Evolutionary conservation across 352 stramenopile species (phyloP).

Genomic region (Globisporangium cylindrosporum): DNA sequence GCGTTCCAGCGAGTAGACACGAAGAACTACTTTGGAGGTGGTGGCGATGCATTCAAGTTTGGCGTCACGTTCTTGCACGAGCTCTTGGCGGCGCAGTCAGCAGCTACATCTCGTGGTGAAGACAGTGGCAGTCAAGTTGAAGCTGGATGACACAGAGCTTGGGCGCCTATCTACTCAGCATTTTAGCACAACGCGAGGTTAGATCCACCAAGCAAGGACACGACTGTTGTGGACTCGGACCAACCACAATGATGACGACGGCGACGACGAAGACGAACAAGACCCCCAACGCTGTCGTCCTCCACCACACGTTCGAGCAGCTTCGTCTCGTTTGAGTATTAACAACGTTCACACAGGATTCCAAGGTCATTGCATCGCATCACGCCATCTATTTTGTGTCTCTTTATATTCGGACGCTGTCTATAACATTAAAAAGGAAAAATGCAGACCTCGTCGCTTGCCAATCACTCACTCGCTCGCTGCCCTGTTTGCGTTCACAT

Average conservation of each 20-base stretch:
- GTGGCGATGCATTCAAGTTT: background rate
- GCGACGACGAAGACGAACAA: background rate
- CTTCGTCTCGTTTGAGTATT: background rate
- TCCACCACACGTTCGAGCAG: background rate
- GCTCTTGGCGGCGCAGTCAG: background rate
- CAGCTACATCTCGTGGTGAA: background rate
- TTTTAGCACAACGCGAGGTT: background rate
- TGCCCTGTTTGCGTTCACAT: background rate
- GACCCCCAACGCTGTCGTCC: background rate
- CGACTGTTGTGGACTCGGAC: background rate
- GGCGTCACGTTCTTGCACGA: background rate
- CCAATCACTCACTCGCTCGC: background rate
- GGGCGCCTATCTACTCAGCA: background rate
- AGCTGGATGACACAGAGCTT: background rate
- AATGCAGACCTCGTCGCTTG: background rate
- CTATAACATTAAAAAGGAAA: conserved; percentile 11
- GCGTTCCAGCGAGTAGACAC: background rate
- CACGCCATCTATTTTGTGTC: conserved; percentile 2
- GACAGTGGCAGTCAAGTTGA: background rate
- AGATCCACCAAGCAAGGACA: background rate
- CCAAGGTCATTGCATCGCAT: background rate
- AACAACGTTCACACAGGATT: background rate
- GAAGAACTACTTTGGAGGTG: background rate
- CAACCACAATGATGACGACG: background rate
- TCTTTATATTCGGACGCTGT: conserved; percentile 6